Evolutionary conservation across 2,329 filamentous ascomycete species (phyloP), one percentile per base, ranked within the genome.

Genomic region (Calonectria montana): DNA sequence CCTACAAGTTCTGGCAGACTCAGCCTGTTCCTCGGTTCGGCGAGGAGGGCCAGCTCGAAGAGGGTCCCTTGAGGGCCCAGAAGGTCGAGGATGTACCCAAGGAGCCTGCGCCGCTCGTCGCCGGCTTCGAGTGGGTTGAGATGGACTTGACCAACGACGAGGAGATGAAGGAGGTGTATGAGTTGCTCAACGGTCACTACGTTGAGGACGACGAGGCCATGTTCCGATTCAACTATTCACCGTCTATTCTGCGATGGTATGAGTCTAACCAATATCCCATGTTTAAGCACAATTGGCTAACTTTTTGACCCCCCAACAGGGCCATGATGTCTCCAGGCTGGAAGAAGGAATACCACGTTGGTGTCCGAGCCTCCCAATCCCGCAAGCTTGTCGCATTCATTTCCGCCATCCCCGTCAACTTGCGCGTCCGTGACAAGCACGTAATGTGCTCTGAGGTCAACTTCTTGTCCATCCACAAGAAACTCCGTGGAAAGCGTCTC

Each of bases 1-100:
- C 93, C 70, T 98, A 98, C 89, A 98, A 97, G 85, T 99, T 99
- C 87, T 99, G 97, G 97, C 92, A 95, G 83, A 99, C 97, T 57
- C 97, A 99, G 84, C 97, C 97, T 1, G 97, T 99, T 71, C 94
- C 94, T 63, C 93, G 92, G 80, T 98, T 98, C 80, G 92, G 90
- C 79, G 87, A 92, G 82, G 83, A 87, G 71, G 78, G 80, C 16
- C 84, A 87, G 59, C 86, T 91, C 61, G 87, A 91, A 74, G 96
- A 98, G 79, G 97, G 97, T 0, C 95, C 96, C 0, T 94, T 99
- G 81, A 94, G 93, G 84, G 86, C 92, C 21, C 94, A 96, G 79
- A 93, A 93, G 71, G 89, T 94, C 18, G 94, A 95, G 39, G 89
- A 94, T 72, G 93, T 98, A 21, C 88, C 94, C 65, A 94, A 93